Base-by-base conservation (phyloP, 2,329 filamentous ascomycete genomes). In the Fusarium burgessii region DNA sequence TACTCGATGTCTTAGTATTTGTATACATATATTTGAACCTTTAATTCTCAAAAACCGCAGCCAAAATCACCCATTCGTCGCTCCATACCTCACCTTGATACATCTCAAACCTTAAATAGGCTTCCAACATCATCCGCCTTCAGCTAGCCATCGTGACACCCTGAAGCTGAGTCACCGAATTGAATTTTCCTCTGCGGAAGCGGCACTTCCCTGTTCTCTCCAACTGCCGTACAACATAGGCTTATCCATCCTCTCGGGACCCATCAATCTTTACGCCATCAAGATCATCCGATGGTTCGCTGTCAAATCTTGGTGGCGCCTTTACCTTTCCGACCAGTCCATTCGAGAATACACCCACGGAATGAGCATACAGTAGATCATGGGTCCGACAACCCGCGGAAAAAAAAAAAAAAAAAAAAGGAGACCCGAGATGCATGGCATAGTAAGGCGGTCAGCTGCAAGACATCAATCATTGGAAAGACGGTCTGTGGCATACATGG, bases 221-320 rank as follows among this genome's bases (percentile, higher is more conserved):
- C 50, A 71, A 71, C 68, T 71, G 63, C 59, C 68, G 68, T 47
- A 38, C 51, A 59, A 64, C 47, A 54, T 59, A 40, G 20, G 32
- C n/a, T 43, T 10, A 14, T 41, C 40, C 38, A 29, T 32, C 41
- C 41, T 43, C 52, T 8, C 20, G 27, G 40, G 42, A 25, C 35
- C n/a, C 41, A 40, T 33, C 33, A 35, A 18, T 32, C 55, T 32
- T 33, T 67, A 32, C 49, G 63, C 41, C 51, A 58, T 55, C n/a
- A 33, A 50, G 35, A 33, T 32, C 20, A 40, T 56, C 20, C n/a
- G n/a, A n/a, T n/a, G n/a, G 14, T 46, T 58, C 12, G 15, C 25
- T 54, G 17, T 50, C 27, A 41, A 45, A 46, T 20, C 38, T 47
- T 25, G 27, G 60, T 51, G 64, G 68, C 52, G 36, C 25, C 45